Evolutionary conservation across 2,329 filamentous ascomycete genomes (phyloP), one percentile per base, ranked within the genome.

Genomic region (Lojkania enalia): DNA sequence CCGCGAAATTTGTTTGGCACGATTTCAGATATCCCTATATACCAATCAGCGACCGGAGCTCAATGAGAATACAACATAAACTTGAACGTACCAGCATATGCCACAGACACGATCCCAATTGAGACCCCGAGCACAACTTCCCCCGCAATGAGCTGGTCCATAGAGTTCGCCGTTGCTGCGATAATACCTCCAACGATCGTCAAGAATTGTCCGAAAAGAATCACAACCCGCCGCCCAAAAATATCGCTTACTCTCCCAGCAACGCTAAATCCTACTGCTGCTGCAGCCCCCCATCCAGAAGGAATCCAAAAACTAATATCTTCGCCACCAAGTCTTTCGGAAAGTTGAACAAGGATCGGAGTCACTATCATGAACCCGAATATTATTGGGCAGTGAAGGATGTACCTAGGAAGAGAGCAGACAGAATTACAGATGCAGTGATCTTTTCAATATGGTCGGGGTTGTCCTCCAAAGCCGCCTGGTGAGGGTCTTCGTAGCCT

Each of bases 101-200:
- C 52, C 69, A 71, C 19, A 74, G 75, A 58, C 9, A 73, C 66
- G 38, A 74, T 69, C 4, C 64, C 64, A 49, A 74, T 55, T n/a
- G 49, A 74, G 2, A 68, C 72, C n/a, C 58, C 58, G 3, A 61
- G 46, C 5, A 61, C 39, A 21, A 61, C 57, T 44, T 57, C 48
- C 6, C 58, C 61, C 5, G 59, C 61, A 25, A 65, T 57, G 18
- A 65, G 37, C 14, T 55, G 52, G 32, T 63, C 55, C 52, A 64
- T 60, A 11, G 46, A 49, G 14, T 60, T 41, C 5, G 58, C 55
- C 9, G 54, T 60, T 25, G 46, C 47, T 6, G 58, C 58, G 21
- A 64, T 43, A 31, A 63, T 60, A 13, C 54, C 58, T 5, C 65
- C 66, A 32, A 68, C 47, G 4, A 68, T 35, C 4, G 58, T 63